Percentiles rank a stretch among this genome's conserved stretches.
Conservation (phyloP, 805 yeast genomes). For the Zygosaccharomyces kombuchaensis region DNA sequence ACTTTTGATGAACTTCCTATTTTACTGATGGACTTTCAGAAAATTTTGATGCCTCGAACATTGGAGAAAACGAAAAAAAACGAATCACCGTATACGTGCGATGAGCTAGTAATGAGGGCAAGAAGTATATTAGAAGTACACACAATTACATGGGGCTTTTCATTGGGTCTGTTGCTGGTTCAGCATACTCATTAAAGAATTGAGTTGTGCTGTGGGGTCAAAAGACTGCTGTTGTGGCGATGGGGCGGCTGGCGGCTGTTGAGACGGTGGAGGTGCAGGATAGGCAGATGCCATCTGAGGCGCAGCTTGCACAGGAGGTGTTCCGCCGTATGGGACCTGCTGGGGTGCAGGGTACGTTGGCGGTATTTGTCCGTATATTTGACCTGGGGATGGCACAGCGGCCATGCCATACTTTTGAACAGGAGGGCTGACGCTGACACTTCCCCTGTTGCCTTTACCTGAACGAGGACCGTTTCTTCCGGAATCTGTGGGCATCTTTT, state of each 20-base stretch:
- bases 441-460: slow-evolving; percentile 48
- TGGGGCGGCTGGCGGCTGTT: slow-evolving; percentile 19
- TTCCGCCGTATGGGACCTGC: slow-evolving; percentile 12
- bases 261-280: slow-evolving; percentile 16
- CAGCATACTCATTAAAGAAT: slow-evolving; percentile 41
- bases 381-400: slow-evolving; percentile 18
- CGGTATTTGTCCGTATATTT: slow-evolving; percentile 23
- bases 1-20: not conserved
- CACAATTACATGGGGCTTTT: not conserved
- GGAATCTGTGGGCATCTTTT: slow-evolving; percentile 88
- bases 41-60: slow-evolving; percentile 2
- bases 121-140: not conserved
- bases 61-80: not conserved
- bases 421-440: slow-evolving; percentile 30
- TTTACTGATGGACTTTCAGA: not conserved
- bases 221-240: slow-evolving; percentile 24
- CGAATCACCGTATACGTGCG: slow-evolving; percentile 1
- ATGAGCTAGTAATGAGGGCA: not conserved
- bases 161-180: slow-evolving; percentile 35
- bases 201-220: slow-evolving; percentile 40
- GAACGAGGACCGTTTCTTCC: slow-evolving; percentile 83
- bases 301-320: slow-evolving; percentile 12
- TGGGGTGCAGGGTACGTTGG: slow-evolving; percentile 17
- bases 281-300: slow-evolving; percentile 13
- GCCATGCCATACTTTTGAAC: slow-evolving; percentile 20